Evolutionary conservation across 208 protist genomes (phyloP).

Genomic region (Acanthamoeba polyphaga): DNA sequence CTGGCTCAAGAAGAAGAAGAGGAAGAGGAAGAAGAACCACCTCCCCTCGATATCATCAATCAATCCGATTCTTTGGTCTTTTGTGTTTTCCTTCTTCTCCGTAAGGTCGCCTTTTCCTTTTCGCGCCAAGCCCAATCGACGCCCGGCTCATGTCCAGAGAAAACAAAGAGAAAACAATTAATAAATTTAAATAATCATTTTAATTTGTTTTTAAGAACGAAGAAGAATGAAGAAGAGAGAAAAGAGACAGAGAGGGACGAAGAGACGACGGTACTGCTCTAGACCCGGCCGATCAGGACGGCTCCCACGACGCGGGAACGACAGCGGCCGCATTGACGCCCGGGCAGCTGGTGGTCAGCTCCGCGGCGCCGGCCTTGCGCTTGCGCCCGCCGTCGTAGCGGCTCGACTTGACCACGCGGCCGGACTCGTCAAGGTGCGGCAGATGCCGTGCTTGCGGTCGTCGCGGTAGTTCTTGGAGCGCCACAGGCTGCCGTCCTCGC

Average conservation of each 20-base stretch:
- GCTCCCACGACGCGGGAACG: neutral
- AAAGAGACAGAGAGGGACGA: neutral
- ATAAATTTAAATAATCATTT: neutral
- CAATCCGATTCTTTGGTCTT: neutral
- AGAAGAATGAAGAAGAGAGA: neutral
- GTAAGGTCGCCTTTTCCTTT: neutral
- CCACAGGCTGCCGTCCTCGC: slow-evolving; percentile 43
- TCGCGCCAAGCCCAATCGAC: neutral
- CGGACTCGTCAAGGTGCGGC: slow-evolving; percentile 24
- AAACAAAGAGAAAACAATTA: neutral
- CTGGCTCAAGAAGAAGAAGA: too few species aligned
- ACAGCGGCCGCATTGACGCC: neutral
- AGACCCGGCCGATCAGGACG: neutral
- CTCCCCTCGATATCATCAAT: neutral
- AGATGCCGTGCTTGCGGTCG: slow-evolving; percentile 53
- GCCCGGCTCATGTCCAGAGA: neutral
- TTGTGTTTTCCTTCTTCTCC: neutral
- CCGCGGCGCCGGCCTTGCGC: slow-evolving; percentile 10
- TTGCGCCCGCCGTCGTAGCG: slow-evolving; percentile 52
- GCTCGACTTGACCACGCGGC: slow-evolving; percentile 10
- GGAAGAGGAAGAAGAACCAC: neutral
- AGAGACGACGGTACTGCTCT: neutral
- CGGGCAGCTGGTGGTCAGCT: slow-evolving; percentile 45
- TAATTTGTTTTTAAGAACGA: neutral
- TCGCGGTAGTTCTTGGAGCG: slow-evolving; percentile 46